phyloP scores from a whole-genome alignment of 352 stramenopile genomes.

The Chrysophaeum taylorii region DNA sequence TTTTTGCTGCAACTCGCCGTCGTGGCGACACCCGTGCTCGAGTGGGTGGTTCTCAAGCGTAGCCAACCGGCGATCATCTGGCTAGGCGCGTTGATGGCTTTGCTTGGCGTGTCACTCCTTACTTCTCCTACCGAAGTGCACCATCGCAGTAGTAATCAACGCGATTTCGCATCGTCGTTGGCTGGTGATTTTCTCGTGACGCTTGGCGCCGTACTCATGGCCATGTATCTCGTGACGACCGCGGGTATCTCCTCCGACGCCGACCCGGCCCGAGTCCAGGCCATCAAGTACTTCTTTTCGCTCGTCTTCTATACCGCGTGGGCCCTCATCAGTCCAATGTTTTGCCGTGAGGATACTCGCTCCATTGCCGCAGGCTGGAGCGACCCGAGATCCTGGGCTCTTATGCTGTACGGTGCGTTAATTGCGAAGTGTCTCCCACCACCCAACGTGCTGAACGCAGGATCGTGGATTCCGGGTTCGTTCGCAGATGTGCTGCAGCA shows the following conservation, averaged over 20 bases:
- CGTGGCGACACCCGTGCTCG: background rate
- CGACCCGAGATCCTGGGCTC: background rate
- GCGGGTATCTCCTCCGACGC: background rate
- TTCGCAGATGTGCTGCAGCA: slow-evolving; percentile 6
- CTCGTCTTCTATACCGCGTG: background rate
- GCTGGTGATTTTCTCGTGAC: background rate
- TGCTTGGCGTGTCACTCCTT: background rate
- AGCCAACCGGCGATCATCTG: background rate
- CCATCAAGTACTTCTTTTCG: background rate
- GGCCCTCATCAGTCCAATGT: background rate
- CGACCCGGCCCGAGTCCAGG: background rate
- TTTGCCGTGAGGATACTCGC: background rate
- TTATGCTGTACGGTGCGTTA: background rate
- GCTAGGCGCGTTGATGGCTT: background rate
- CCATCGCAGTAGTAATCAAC: too few relatives aligned
- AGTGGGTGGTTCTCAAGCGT: background rate
- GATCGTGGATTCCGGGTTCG: background rate
- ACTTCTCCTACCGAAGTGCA: background rate
- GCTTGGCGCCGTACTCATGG: background rate
- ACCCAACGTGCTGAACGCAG: too few relatives aligned
- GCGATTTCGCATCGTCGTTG: background rate
- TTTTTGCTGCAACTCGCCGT: slow-evolving; percentile 1
- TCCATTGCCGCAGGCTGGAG: background rate
- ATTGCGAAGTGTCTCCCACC: background rate
- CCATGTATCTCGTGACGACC: background rate